Evolutionary conservation across 352 stramenopile species (phyloP).

Genomic region (Globisporangium recalcitrans): DNA sequence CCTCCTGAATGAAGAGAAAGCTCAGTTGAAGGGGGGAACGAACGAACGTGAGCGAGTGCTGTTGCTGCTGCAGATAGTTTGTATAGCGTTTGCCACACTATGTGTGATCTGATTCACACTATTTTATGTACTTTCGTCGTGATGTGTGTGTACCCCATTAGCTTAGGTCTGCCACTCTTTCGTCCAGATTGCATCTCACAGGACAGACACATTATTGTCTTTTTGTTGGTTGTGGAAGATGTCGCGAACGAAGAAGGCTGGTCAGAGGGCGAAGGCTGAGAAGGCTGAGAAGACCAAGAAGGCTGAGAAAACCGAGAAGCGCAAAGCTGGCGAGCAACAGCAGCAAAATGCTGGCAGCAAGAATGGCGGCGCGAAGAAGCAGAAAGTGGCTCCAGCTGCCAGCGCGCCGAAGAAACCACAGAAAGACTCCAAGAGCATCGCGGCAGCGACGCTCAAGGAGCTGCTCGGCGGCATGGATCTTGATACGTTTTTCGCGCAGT

Average conservation of each 20-base stretch:
- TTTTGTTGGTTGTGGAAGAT: constrained; percentile 10
- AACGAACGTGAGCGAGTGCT: neutral
- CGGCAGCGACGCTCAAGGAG: constrained; percentile 31
- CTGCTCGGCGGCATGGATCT: constrained; percentile 65
- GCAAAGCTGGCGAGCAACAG: constrained; percentile 9
- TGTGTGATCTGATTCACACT: neutral
- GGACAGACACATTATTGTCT: neutral
- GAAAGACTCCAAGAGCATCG: constrained; percentile 17
- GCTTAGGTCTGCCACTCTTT: too few species aligned
- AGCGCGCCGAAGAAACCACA: neutral
- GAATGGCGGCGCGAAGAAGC: constrained; percentile 8
- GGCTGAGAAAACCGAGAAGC: constrained; percentile 11
- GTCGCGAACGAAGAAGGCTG: constrained; percentile 29
- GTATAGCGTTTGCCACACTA: neutral
- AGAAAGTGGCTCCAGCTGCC: constrained; percentile 4
- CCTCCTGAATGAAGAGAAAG: constrained; percentile 1
- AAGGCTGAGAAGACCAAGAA: too few species aligned
- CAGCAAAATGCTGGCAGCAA: neutral
- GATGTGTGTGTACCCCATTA: neutral
- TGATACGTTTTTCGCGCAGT: constrained; percentile 51
- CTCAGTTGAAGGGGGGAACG: constrained; percentile 13
- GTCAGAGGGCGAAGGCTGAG: constrained; percentile 13
- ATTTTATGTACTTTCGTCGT: neutral
- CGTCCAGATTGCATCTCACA: too few species aligned
- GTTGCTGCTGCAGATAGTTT: neutral